Evolutionary conservation across 306 rosid genomes (phyloP).

Genomic region (Acacia acuminata): DNA sequence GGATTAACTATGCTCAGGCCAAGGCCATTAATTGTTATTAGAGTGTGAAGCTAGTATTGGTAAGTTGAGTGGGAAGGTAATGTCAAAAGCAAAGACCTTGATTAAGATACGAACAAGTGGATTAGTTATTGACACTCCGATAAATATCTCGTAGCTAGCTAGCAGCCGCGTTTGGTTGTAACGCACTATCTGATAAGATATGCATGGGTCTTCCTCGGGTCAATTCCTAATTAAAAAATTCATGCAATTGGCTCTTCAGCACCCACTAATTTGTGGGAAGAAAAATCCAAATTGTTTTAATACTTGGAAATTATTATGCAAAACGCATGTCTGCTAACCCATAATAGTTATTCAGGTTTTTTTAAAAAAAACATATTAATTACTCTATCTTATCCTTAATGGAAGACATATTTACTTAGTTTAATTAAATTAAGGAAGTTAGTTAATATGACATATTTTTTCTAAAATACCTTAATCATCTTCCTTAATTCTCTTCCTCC

Average conservation of each 20-base stretch:
- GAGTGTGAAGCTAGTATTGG: background rate
- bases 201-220: background rate
- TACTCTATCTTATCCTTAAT: too few relatives aligned
- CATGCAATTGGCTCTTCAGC: background rate
- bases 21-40: background rate
- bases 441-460: too few relatives aligned
- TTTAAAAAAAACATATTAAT: too few relatives aligned
- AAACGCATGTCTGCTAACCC: background rate
- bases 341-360: background rate
- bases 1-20: background rate
- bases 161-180: slow-evolving; percentile 49
- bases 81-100: background rate
- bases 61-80: background rate
- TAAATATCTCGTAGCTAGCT: slow-evolving; percentile 19
- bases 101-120: slow-evolving; percentile 1
- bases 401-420: too few relatives aligned
- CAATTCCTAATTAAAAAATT: background rate
- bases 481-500: too few relatives aligned
- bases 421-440: too few relatives aligned
- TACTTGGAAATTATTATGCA: background rate
- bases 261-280: background rate
- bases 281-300: background rate
- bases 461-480: too few relatives aligned
- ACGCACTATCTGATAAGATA: slow-evolving; percentile 39
- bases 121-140: slow-evolving; percentile 28